phyloP scores from a whole-genome alignment of 2,329 filamentous ascomycete species.

The Pseudocercospora pini-densiflorae region DNA sequence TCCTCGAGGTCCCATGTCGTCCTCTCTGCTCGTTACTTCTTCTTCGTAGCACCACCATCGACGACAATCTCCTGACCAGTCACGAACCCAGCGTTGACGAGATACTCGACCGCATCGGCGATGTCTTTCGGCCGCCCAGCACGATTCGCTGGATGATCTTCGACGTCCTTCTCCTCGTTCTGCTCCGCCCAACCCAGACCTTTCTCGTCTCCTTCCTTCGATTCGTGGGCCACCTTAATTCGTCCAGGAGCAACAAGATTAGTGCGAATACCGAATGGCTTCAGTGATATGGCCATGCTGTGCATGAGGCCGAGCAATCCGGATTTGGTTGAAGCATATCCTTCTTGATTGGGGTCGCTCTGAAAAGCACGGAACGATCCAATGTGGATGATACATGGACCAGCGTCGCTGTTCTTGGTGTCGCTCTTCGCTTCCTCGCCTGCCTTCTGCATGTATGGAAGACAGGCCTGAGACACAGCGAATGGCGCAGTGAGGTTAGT shows the following conservation, averaged over 20 bases:
- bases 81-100: conserved; percentile 46
- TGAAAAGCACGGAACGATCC: conserved; percentile 55
- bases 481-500: conserved; percentile 46
- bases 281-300: conserved; percentile 53
- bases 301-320: conserved; percentile 55
- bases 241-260: conserved; percentile 57
- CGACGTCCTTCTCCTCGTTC: conserved; percentile 46
- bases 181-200: conserved; percentile 48
- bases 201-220: conserved; percentile 46
- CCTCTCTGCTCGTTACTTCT: conserved; percentile 31
- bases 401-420: conserved; percentile 25
- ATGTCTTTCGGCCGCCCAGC: conserved; percentile 56
- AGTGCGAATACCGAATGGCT: conserved; percentile 47
- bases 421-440: conserved; percentile 20
- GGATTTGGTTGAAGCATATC: conserved; percentile 55
- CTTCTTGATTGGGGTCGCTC: conserved; percentile 54
- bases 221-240: conserved; percentile 54
- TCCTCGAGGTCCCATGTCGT: too few relatives aligned
- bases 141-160: conserved; percentile 55
- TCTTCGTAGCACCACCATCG: conserved; percentile 48
- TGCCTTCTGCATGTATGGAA: conserved; percentile 36
- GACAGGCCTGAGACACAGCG: conserved; percentile 35
- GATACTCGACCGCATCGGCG: conserved; percentile 46
- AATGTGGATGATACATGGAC: conserved; percentile 50
- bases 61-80: conserved; percentile 52